These are phyloP conservation scores for Fraxinus excelsior DNA, from an alignment of 257 asterid genomes.

Conservation along the genomic window DNA sequence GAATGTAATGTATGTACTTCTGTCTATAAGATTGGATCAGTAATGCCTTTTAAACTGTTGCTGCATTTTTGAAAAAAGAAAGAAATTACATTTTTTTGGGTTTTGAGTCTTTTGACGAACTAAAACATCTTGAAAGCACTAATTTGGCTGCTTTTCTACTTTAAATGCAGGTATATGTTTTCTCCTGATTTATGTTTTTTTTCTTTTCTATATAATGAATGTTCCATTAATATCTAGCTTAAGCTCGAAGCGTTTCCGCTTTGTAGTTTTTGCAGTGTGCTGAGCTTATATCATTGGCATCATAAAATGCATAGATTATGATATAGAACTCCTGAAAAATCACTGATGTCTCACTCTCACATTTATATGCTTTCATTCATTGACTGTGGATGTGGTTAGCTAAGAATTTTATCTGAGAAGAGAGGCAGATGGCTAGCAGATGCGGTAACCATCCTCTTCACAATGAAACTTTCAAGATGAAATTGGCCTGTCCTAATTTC, in stretches of 20 bases:
- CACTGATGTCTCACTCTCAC: neutral
- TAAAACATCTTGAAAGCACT: neutral
- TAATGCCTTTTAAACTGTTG: constrained; percentile 8
- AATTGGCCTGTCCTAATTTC: neutral
- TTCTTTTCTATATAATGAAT: neutral
- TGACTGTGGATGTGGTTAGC: neutral
- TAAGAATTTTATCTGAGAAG: neutral
- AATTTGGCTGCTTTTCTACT: neutral
- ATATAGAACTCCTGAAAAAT: constrained; percentile 2
- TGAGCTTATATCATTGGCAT: constrained; percentile 8
- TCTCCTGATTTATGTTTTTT: neutral
- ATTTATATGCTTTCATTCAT: neutral
- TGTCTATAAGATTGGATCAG: neutral
- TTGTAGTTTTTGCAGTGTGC: constrained; percentile 14
- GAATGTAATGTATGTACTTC: too few relatives aligned
- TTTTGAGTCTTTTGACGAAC: neutral
- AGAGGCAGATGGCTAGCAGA: constrained; percentile 1
- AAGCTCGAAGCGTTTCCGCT: neutral
- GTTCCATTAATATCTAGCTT: constrained; percentile 4
- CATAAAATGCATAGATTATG: neutral
- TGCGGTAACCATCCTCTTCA: constrained; percentile 3
- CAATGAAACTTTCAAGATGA: neutral
- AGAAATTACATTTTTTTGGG: neutral
- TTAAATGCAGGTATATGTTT: neutral
- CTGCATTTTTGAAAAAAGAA: constrained; percentile 16